phyloP scores from a whole-genome alignment of 805 yeast genomes.

The Suhomyces sp. region DNA sequence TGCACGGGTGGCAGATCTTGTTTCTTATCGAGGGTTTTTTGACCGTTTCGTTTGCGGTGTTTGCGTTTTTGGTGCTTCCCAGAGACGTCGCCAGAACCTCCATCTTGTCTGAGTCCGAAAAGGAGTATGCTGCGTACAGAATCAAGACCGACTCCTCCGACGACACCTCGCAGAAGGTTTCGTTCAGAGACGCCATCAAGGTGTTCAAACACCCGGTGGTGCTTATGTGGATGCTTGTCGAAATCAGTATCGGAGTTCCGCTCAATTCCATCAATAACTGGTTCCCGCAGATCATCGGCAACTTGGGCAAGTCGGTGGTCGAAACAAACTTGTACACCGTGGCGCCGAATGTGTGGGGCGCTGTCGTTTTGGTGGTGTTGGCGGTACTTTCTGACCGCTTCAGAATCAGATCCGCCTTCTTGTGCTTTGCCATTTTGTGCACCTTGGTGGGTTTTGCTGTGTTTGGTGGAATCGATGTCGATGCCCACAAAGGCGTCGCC shows the following conservation, averaged over 20 bases:
- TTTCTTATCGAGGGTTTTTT: conserved; percentile 45
- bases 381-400: conserved; percentile 42
- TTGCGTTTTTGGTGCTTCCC: conserved; percentile 36
- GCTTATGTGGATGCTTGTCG: conserved; percentile 43
- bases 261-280: conserved; percentile 46
- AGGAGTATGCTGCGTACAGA: conserved; percentile 34
- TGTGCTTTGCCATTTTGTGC: conserved; percentile 34
- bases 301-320: conserved; percentile 38
- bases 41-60: conserved; percentile 33
- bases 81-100: conserved; percentile 31
- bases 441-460: conserved; percentile 47
- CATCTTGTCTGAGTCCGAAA: conserved; percentile 41
- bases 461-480: conserved; percentile 43
- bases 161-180: conserved; percentile 30
- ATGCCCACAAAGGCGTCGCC: conserved; percentile 36
- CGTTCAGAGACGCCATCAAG: conserved; percentile 39
- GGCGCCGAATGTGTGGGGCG: conserved; percentile 50
- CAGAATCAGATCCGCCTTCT: conserved; percentile 36
- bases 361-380: conserved; percentile 37
- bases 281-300: conserved; percentile 45
- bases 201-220: conserved; percentile 46
- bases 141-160: conserved; percentile 46
- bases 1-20: conserved; percentile 48
- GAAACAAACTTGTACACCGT: conserved; percentile 43
- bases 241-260: conserved; percentile 48